Base-by-base conservation (phyloP, 2,329 filamentous ascomycete genomes). In the Trichophyton equinum region DNA sequence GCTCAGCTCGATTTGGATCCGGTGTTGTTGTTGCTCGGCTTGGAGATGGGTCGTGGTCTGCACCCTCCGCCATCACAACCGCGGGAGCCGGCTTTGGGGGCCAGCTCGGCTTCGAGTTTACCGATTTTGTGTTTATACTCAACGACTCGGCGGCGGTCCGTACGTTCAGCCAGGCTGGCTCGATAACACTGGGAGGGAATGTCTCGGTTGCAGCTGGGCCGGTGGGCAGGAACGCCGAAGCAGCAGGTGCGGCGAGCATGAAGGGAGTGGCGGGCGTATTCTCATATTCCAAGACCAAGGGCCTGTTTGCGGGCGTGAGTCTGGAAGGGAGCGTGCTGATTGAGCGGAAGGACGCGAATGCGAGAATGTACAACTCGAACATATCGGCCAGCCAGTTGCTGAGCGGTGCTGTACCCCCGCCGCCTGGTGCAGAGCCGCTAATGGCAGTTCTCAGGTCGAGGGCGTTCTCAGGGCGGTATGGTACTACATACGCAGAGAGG, bases 271-370 rank as follows among this genome's bases (percentile, higher is more conserved):
- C 91, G 0, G 94, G 89, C 59, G 86, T 99, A 57, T 99, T 99
- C 79, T 89, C 89, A 69, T 99, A 99, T 80, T 94, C 88, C 73
- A 97, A 96, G 77, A 99, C 94, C 11, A 97, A 96, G 78, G 94
- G 94, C 20, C 78, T 99, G 36, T 99, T 99, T 68, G 94, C 94
- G 4, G 94, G 94, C 71, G 91, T 99, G 56, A 95, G 89, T 67
- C 78, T 99, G 66, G 94, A 99, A 74, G 94, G 94, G 22, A 92
- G 88, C 64, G 91, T 89, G 59, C 86, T 99, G 65, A 89, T 97
- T 65, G 94, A 99, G 77, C 85, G 94, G 65, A 87, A 91, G 76
- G 94, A 99, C 75, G 94, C 94, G 67, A 99, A 99, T 72, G 88
- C 96, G 76, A 96, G 95, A 77, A 82, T 99, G 63, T 99, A 99